Evolutionary conservation across 2,329 filamentous ascomycete species (phyloP).

Genomic region (Pestalotiopsis sp.): DNA sequence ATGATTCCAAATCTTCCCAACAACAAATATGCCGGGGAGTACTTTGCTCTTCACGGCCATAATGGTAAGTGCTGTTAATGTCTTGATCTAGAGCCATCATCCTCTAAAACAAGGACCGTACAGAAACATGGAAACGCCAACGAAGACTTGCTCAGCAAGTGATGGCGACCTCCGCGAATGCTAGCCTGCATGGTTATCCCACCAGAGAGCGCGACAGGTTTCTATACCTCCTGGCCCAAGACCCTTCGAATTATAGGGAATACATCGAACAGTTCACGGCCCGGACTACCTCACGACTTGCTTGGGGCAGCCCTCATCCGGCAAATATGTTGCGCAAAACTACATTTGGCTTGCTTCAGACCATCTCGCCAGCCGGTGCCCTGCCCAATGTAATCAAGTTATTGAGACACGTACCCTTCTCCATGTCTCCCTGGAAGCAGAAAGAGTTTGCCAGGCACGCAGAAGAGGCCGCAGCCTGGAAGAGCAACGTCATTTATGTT

Average conservation of each 20-base stretch:
- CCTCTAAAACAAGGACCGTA: neutral
- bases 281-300: slow-evolving; percentile 45
- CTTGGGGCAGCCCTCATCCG: slow-evolving; percentile 45
- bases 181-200: slow-evolving; percentile 42
- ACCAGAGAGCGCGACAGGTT: slow-evolving; percentile 46
- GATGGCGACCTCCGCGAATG: slow-evolving; percentile 39
- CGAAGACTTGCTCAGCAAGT: slow-evolving; percentile 45
- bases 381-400: slow-evolving; percentile 42
- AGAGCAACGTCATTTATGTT: slow-evolving; percentile 38
- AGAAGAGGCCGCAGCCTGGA: slow-evolving; percentile 39
- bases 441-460: slow-evolving; percentile 41
- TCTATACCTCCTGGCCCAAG: slow-evolving; percentile 40
- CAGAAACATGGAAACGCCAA: slow-evolving; percentile 51
- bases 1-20: slow-evolving; percentile 48
- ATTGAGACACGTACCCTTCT: slow-evolving; percentile 39
- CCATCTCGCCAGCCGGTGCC: slow-evolving; percentile 46
- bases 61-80: slow-evolving; percentile 33
- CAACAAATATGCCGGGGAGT: slow-evolving; percentile 48
- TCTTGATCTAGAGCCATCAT: neutral
- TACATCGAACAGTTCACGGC: slow-evolving; percentile 50
- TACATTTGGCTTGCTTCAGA: slow-evolving; percentile 46
- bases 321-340: slow-evolving; percentile 42
- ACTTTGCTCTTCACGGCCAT: slow-evolving; percentile 44
- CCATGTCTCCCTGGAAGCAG: slow-evolving; percentile 46
- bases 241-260: slow-evolving; percentile 44